phyloP scores from a whole-genome alignment of 2,329 filamentous ascomycete genomes.

The Trichoderma sp. region DNA sequence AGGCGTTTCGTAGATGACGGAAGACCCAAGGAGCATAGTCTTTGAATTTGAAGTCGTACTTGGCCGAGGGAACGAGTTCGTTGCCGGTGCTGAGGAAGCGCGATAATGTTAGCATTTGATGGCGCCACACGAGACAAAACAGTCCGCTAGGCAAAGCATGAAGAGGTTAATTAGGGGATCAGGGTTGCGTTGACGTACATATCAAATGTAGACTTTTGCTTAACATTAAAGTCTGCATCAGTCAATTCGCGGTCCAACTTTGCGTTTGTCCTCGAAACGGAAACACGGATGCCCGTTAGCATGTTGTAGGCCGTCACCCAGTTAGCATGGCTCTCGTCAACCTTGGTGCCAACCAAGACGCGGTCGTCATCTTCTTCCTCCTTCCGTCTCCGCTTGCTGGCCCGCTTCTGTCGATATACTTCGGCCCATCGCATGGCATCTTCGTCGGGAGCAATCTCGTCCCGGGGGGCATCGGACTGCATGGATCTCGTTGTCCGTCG shows the following conservation, averaged over 20 bases:
- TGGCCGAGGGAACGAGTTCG: constrained; percentile 93
- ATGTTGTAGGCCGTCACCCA: constrained; percentile 99
- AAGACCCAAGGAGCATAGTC: constrained; percentile 99
- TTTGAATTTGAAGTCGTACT: constrained; percentile 99
- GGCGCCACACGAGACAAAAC: neutral
- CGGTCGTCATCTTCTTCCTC: constrained; percentile 91
- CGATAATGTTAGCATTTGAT: neutral
- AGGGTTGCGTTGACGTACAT: constrained; percentile 60
- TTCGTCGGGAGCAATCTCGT: constrained; percentile 83
- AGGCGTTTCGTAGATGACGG: constrained; percentile 81
- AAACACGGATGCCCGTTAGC: constrained; percentile 97
- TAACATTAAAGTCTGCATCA: constrained; percentile 86
- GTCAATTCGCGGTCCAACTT: constrained; percentile 91
- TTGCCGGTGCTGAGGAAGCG: constrained; percentile 72
- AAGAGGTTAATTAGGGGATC: neutral
- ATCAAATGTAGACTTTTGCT: constrained; percentile 98
- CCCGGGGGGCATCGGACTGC: constrained; percentile 77
- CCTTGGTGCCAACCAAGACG: constrained; percentile 93
- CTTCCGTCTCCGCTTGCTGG: constrained; percentile 77
- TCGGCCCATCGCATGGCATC: constrained; percentile 92
- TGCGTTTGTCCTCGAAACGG: constrained; percentile 92
- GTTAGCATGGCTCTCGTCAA: constrained; percentile 95
- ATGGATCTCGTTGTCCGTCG: constrained; percentile 81
- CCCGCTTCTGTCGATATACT: constrained; percentile 85
- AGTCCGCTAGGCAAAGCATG: neutral